phyloP scores from a whole-genome alignment of 1,284 basidiomycete genomes.

The Cerrena zonata region DNA sequence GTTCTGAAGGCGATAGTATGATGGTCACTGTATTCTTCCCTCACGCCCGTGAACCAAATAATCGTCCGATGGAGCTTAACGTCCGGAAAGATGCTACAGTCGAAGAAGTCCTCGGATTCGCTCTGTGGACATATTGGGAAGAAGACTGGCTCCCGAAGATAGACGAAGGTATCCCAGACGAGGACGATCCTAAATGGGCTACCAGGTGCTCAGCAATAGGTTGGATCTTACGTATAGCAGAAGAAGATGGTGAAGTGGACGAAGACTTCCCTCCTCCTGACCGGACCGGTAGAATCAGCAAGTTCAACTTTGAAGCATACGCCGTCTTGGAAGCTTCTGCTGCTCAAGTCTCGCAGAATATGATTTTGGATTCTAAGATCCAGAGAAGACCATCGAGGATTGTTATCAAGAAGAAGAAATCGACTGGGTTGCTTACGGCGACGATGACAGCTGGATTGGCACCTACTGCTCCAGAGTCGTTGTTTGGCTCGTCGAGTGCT shows the following conservation, averaged over 20 bases:
- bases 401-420: constrained; percentile 57
- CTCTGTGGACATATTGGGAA: constrained; percentile 88
- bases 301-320: constrained; percentile 89
- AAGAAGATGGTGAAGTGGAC: constrained; percentile 96
- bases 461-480: constrained; percentile 21
- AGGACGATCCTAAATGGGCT: constrained; percentile 59
- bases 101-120: constrained; percentile 93
- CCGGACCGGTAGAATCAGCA: constrained; percentile 75
- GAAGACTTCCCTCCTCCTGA: constrained; percentile 97
- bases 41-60: constrained; percentile 59
- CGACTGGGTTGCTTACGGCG: constrained; percentile 24
- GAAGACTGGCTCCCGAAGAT: constrained; percentile 76
- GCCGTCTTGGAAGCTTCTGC: constrained; percentile 76
- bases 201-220: constrained; percentile 69
- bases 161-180: constrained; percentile 55
- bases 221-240: constrained; percentile 93
- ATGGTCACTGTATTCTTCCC: constrained; percentile 85
- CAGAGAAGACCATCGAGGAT: constrained; percentile 70
- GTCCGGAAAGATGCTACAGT: constrained; percentile 86
- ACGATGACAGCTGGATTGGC: constrained; percentile 26
- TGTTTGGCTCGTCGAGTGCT: constrained; percentile 25
- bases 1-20: constrained; percentile 58
- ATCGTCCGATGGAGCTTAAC: constrained; percentile 55
- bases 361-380: constrained; percentile 69
- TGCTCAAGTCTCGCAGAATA: constrained; percentile 86